Evolutionary conservation across 352 stramenopile species (phyloP), one percentile per base, ranked within the genome.

Genomic region (Phytophthora melonis): DNA sequence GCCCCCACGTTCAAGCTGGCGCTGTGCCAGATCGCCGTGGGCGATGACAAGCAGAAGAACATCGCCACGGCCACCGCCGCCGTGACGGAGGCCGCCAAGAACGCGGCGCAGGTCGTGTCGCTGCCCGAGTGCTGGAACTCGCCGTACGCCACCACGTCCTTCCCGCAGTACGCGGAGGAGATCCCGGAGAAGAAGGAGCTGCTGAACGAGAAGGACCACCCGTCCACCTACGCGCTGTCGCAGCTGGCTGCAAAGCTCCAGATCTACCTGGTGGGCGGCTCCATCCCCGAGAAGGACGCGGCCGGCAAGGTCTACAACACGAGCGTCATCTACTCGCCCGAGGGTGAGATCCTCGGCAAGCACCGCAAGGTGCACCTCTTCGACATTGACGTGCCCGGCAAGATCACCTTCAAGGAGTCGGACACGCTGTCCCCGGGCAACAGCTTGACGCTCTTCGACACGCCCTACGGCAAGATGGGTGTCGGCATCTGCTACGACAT

Each of bases 401-500:
- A 98, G 56, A 99, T 99, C 75, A 98, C 90, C 36, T 99, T 99
- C 84, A 99, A 98, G 85, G 98, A 99, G 84, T 99, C 95, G 47
- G 98, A 99, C 70, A 99, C 98, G 30, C 88, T 99, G 11, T 98
- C 90, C 58, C 81, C 93, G 3, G 98, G 98, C 63, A 89, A 98
- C 74, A 73, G 72, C 53, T 71, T 96, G 61, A 96, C 89, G 63
- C 74, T 97, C 53, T 95, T 96, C 63, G 88, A 97, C 76, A 97
- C 91, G 54, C 88, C 86, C 30, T 98, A 88, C 70, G 91, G 93
- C 80, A 97, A 97, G 68, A 95, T 99, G 59, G 98, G 98, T 67
- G 86, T 99, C 27, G 98, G 95, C 23, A 99, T 99, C 72, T 99
- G 98, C 86, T 99, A 99, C 83, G 98, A 99, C 82, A 99, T 99